Evolutionary conservation across 495 filamentous ascomycete genomes (phyloP).

Genomic region (Annulohypoxylon maeteangense): DNA sequence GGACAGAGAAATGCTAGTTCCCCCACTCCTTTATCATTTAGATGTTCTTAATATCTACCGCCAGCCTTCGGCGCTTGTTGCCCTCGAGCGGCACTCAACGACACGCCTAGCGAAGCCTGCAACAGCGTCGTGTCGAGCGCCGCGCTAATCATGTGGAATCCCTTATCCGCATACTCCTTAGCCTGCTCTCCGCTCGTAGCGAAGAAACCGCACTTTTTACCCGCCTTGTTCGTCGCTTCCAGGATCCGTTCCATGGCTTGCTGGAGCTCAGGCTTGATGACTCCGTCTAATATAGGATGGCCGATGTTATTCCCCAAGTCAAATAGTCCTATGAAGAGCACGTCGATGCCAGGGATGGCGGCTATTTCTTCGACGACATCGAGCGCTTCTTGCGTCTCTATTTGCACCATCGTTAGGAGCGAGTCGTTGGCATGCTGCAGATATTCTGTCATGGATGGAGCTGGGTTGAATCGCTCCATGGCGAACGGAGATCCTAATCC

Average conservation of each 20-base stretch:
- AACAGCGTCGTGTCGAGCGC: constrained; percentile 69
- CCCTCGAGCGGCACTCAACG: constrained; percentile 60
- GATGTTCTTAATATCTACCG: constrained; percentile 47
- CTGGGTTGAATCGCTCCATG: constrained; percentile 69
- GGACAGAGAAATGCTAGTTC: constrained; percentile 1
- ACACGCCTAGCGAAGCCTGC: constrained; percentile 55
- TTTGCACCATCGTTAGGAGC: constrained; percentile 80
- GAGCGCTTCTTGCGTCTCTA: constrained; percentile 80
- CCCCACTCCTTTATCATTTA: neutral
- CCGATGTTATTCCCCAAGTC: constrained; percentile 82
- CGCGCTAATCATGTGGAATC: constrained; percentile 81
- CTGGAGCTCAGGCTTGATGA: constrained; percentile 71
- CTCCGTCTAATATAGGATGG: constrained; percentile 69
- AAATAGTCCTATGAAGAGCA: constrained; percentile 82
- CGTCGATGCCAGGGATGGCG: constrained; percentile 74
- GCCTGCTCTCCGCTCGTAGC: constrained; percentile 75
- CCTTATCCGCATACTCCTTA: constrained; percentile 68
- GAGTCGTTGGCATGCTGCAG: constrained; percentile 77
- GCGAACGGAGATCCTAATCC: constrained; percentile 76
- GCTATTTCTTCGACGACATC: constrained; percentile 78
- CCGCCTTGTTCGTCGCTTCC: constrained; percentile 69
- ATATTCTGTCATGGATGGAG: constrained; percentile 69
- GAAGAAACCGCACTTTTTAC: constrained; percentile 83
- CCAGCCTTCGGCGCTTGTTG: constrained; percentile 44
- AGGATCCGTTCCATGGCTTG: constrained; percentile 73